phyloP scores from a whole-genome alignment of 352 stramenopile species.

The Globisporangium paroecandrum region DNA sequence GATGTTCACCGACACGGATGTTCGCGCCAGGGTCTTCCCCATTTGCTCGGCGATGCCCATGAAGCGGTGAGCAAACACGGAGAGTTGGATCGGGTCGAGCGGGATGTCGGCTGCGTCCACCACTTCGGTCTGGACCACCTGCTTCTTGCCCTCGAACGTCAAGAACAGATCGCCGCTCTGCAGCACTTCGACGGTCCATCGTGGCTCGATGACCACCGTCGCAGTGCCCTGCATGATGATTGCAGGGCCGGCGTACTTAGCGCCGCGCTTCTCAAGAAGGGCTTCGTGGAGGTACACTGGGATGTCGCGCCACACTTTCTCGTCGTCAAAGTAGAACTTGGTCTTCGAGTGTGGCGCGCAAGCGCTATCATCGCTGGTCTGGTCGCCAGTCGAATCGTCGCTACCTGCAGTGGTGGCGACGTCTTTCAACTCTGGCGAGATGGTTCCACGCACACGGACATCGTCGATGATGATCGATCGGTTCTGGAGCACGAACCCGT shows the following conservation, averaged over 20 bases:
- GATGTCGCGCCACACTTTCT: constrained; percentile 77
- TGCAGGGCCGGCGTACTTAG: constrained; percentile 83
- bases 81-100: constrained; percentile 96
- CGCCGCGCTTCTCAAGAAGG: constrained; percentile 65
- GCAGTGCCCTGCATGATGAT: constrained; percentile 99
- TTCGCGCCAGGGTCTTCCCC: constrained; percentile 95
- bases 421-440: constrained; percentile 71
- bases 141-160: constrained; percentile 36
- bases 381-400: background rate
- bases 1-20: constrained; percentile 98
- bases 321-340: constrained; percentile 75
- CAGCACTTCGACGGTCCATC: constrained; percentile 92
- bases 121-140: constrained; percentile 23
- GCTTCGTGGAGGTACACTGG: constrained; percentile 94
- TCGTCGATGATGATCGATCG: constrained; percentile 95
- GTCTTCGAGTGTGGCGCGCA: constrained; percentile 58
- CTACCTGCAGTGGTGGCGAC: constrained; percentile 2
- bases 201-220: constrained; percentile 96
- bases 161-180: constrained; percentile 95
- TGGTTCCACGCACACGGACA: constrained; percentile 94
- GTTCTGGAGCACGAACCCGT: constrained; percentile 96
- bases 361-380: constrained; percentile 13
- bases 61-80: constrained; percentile 96
- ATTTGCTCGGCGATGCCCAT: constrained; percentile 99
- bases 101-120: constrained; percentile 36